phyloP scores from a whole-genome alignment of 2,329 filamentous ascomycete species.

The Calonectria hongkongensis region DNA sequence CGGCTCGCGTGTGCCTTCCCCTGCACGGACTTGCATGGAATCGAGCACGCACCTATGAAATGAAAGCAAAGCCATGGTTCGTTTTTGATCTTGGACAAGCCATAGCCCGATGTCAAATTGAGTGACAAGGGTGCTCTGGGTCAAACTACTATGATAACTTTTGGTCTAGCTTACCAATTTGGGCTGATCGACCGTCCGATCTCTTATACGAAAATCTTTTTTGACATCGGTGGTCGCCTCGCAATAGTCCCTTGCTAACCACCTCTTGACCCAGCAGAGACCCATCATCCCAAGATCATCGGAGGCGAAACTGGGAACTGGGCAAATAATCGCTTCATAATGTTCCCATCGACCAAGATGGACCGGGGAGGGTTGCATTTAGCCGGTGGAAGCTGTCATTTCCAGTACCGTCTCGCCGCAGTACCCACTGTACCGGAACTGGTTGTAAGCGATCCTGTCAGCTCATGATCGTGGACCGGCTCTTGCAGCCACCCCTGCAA shows the following conservation, averaged over 20 bases:
- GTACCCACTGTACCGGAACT: conserved; percentile 1
- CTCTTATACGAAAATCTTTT: background rate
- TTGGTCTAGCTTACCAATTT: no score
- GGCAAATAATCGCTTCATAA: conserved; percentile 4
- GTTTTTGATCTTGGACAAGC: background rate
- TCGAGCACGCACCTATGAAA: background rate
- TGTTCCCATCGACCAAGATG: background rate
- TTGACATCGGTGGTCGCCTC: background rate
- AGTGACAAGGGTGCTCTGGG: conserved; percentile 1
- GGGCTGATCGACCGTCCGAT: background rate
- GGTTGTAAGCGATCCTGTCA: conserved; percentile 36
- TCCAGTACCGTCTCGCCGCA: conserved; percentile 1
- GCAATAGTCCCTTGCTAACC: background rate
- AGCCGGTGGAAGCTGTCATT: conserved; percentile 17
- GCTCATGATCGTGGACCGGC: conserved; percentile 38
- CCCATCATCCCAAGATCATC: background rate
- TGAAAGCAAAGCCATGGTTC: background rate
- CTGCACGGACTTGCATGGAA: background rate
- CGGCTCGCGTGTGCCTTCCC: background rate
- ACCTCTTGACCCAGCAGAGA: background rate
- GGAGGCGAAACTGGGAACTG: background rate
- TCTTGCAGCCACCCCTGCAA: conserved; percentile 19
- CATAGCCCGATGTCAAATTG: background rate
- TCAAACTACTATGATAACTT: no score
- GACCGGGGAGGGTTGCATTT: conserved; percentile 13